Percentiles rank a stretch among this genome's conserved stretches.
These are phyloP conservation scores for Cladosporium sp. DNA, from an alignment of 2,329 filamentous ascomycete species.

Conservation along the genomic window DNA sequence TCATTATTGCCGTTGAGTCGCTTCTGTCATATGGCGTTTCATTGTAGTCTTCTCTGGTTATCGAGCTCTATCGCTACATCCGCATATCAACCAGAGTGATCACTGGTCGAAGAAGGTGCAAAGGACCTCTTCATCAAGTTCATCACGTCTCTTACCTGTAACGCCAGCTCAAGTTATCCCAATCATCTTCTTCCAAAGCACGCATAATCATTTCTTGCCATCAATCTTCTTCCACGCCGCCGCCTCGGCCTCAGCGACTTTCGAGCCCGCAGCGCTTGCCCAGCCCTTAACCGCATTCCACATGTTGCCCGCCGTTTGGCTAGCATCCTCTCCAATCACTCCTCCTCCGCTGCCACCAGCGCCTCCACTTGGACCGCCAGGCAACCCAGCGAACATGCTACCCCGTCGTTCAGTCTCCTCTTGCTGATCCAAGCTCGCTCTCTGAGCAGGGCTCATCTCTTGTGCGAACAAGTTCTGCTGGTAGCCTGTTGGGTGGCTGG, in stretches of 20 bases:
- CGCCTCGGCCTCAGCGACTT: slow-evolving; percentile 47
- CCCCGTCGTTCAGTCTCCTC: slow-evolving; percentile 29
- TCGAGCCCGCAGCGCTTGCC: slow-evolving; percentile 42
- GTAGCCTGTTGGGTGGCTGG: slow-evolving; percentile 51
- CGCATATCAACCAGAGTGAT: background rate
- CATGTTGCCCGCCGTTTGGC: slow-evolving; percentile 29
- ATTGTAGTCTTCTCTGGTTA: background rate
- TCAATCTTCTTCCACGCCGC: slow-evolving; percentile 50
- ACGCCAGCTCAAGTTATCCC: background rate
- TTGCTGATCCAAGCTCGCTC: slow-evolving; percentile 35
- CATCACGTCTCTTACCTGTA: background rate
- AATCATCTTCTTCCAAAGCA: background rate
- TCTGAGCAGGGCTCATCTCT: slow-evolving; percentile 40
- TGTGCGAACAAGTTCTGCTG: slow-evolving; percentile 47
- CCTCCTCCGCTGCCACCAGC: slow-evolving; percentile 35
- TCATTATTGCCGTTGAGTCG: background rate
- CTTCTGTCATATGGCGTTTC: background rate
- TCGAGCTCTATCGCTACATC: background rate
- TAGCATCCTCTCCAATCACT: slow-evolving; percentile 10
- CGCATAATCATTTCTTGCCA: background rate
- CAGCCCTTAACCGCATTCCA: slow-evolving; percentile 45
- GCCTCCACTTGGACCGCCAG: slow-evolving; percentile 40
- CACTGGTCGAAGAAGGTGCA: background rate
- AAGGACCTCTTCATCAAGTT: background rate
- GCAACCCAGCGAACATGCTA: slow-evolving; percentile 33